These are phyloP conservation scores for Pistacia integerrima DNA, from an alignment of 345 rosid genomes.

Conservation along the genomic window DNA sequence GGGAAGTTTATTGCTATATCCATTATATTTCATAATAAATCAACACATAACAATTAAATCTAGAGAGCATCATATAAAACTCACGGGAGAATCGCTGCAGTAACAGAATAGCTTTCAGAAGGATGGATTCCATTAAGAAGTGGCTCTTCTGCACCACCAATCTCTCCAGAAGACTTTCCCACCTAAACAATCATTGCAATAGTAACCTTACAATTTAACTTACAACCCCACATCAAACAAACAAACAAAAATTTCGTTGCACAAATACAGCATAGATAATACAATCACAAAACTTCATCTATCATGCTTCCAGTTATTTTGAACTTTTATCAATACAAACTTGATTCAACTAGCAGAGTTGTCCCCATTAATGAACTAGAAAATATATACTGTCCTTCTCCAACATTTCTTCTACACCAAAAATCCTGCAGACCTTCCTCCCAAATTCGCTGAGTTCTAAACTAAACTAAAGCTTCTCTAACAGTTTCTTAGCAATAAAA, in stretches of 20 bases:
- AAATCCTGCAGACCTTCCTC: not conserved
- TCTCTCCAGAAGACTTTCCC: constrained; percentile 68
- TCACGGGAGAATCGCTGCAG: constrained; percentile 79
- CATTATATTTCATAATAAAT: not conserved
- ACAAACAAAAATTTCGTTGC: not conserved
- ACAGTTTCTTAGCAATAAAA: not conserved
- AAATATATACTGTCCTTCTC: too few relatives aligned
- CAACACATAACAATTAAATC: not conserved
- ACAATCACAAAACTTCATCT: not conserved
- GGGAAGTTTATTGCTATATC: not conserved
- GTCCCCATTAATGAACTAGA: not conserved
- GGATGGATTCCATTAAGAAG: constrained; percentile 49
- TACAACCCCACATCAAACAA: not conserved
- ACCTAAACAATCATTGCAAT: constrained; percentile 34
- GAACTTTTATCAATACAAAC: not conserved
- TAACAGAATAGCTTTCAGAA: constrained; percentile 62
- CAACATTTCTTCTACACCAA: not conserved
- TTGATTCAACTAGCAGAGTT: not conserved
- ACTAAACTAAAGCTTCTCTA: not conserved
- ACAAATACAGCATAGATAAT: not conserved
- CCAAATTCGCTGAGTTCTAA: not conserved
- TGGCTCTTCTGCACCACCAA: constrained; percentile 58
- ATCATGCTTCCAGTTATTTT: not conserved
- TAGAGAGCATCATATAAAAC: constrained; percentile 20
- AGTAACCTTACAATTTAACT: constrained; percentile 9